Evolutionary conservation across 192 early-diverging fungal genomes (phyloP).

Genomic region (Helicostylum pulchrum): DNA sequence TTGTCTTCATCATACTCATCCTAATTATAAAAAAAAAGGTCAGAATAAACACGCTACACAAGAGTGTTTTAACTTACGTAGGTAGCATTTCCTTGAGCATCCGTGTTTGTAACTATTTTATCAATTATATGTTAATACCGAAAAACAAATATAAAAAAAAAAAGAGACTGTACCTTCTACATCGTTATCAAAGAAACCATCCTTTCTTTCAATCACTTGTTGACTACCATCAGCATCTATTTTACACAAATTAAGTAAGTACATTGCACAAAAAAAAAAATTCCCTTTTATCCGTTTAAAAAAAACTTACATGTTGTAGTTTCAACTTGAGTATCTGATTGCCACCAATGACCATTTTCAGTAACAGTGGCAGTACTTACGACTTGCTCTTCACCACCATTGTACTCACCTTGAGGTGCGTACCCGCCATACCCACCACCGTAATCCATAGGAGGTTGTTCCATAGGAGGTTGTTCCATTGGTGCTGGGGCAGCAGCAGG

Average conservation of each 20-base stretch:
- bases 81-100: conserved; percentile 27
- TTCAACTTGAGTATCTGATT: conserved; percentile 24
- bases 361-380: conserved; percentile 26
- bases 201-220: conserved; percentile 20
- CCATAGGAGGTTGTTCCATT: background rate
- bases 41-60: background rate
- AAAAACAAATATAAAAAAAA: background rate
- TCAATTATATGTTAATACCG: too few relatives aligned
- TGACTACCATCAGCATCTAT: conserved; percentile 33
- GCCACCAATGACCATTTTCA: conserved; percentile 31
- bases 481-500: background rate
- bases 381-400: too few relatives aligned
- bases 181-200: conserved; percentile 33
- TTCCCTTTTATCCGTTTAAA: too few relatives aligned
- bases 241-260: background rate
- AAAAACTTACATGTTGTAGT: conserved; percentile 24
- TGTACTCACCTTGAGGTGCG: too few relatives aligned
- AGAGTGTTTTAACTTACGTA: background rate
- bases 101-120: conserved; percentile 27
- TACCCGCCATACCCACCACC: background rate
- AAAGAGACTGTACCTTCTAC: conserved; percentile 17
- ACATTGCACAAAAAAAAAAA: background rate
- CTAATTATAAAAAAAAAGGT: background rate
- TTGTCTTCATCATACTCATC: conserved; percentile 8
- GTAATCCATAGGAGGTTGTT: conserved; percentile 12